Evolutionary conservation across 768 basidiomycete genomes (phyloP).

Genomic region (Russula compacta): DNA sequence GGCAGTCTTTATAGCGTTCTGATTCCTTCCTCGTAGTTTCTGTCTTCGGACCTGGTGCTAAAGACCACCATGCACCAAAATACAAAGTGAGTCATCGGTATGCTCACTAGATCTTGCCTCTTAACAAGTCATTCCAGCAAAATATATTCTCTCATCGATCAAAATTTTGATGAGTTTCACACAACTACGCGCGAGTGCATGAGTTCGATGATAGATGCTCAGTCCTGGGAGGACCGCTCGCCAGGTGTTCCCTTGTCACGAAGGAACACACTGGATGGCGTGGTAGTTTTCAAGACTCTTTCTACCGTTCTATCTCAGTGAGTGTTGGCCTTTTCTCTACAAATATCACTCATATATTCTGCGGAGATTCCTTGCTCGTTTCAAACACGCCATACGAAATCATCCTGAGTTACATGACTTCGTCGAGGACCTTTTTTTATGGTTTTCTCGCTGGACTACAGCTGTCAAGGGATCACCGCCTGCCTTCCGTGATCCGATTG

Average conservation of each 20-base stretch:
- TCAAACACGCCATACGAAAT: slow-evolving; percentile 43
- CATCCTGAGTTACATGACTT: slow-evolving; percentile 37
- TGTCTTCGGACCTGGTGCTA: slow-evolving; percentile 26
- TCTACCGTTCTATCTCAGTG: slow-evolving; percentile 20
- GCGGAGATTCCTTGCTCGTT: slow-evolving; percentile 44
- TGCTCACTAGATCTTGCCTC: background rate
- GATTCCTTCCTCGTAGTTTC: slow-evolving; percentile 21
- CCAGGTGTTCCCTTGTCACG: slow-evolving; percentile 3
- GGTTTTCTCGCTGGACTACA: slow-evolving; percentile 40
- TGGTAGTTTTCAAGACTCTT: slow-evolving; percentile 27
- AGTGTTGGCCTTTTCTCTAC: background rate
- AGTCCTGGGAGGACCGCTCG: slow-evolving; percentile 24
- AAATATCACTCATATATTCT: background rate
- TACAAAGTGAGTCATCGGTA: slow-evolving; percentile 23
- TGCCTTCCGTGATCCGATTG: slow-evolving; percentile 39
- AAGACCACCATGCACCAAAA: slow-evolving; percentile 27
- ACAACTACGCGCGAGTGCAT: slow-evolving; percentile 21
- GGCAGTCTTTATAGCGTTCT: background rate
- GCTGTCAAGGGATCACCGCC: slow-evolving; percentile 33
- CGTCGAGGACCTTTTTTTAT: slow-evolving; percentile 35
- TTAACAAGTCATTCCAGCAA: slow-evolving; percentile 7
- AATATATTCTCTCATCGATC: slow-evolving; percentile 24
- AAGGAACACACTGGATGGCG: slow-evolving; percentile 21
- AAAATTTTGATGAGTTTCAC: slow-evolving; percentile 24
- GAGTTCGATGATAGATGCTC: slow-evolving; percentile 19